Evolutionary conservation across 441 rosid genomes (phyloP).

Genomic region (Adansonia grandidieri): DNA sequence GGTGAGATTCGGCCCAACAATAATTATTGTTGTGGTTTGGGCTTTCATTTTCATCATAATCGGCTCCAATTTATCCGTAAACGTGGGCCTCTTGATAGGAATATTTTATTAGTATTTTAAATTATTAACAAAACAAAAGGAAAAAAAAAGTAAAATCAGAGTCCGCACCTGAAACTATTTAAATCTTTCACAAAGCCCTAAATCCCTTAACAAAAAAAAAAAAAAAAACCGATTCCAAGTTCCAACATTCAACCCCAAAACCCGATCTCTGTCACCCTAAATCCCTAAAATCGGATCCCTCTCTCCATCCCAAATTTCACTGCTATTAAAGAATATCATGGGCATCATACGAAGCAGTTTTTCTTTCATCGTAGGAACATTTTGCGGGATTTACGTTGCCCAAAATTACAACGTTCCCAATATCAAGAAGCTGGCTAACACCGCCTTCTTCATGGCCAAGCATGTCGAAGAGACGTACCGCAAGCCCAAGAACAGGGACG

Average conservation of each 20-base stretch:
- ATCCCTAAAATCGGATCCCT: background rate
- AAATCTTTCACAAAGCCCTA: background rate
- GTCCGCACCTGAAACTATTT: background rate
- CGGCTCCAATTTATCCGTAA: too few relatives aligned
- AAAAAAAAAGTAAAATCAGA: too few relatives aligned
- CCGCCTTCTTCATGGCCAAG: slow-evolving; percentile 61
- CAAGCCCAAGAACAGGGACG: slow-evolving; percentile 61
- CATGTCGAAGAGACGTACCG: slow-evolving; percentile 73
- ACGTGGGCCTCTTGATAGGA: too few relatives aligned
- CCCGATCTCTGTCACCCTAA: background rate
- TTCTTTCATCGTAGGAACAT: slow-evolving; percentile 65
- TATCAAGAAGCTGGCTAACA: slow-evolving; percentile 58
- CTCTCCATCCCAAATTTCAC: slow-evolving; percentile 1
- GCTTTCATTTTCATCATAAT: background rate
- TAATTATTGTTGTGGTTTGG: background rate
- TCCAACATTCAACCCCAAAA: background rate
- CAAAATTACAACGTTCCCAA: slow-evolving; percentile 90
- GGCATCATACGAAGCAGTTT: slow-evolving; percentile 75
- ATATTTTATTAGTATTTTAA: too few relatives aligned
- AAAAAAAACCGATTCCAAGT: background rate
- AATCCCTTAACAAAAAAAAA: background rate
- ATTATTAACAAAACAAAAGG: too few relatives aligned
- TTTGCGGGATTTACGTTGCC: slow-evolving; percentile 76
- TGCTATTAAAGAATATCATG: slow-evolving; percentile 40
- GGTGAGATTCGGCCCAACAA: slow-evolving; percentile 27